Conservation (phyloP, 495 filamentous ascomycete species). For the Penicillium longicatenatum region DNA sequence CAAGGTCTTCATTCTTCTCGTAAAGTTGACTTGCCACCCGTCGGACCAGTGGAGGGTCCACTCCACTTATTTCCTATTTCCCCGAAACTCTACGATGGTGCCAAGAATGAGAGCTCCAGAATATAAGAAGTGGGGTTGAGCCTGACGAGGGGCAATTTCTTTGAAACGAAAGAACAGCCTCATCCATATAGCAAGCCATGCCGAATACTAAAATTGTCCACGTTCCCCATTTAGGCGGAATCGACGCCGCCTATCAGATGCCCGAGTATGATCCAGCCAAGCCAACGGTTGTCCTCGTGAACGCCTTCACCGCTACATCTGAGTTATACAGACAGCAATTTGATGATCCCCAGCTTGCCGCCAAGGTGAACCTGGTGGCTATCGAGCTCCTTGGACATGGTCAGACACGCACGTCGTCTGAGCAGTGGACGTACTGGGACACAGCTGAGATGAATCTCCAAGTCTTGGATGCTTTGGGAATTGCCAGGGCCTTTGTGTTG, state of each 20-base stretch:
- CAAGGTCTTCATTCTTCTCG: background rate
- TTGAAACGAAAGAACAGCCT: background rate
- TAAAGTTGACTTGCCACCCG: background rate
- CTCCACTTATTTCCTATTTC: slow-evolving; percentile 6
- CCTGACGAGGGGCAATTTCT: background rate
- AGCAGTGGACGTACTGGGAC: slow-evolving; percentile 57
- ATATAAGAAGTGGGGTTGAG: background rate
- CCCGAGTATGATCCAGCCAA: slow-evolving; percentile 36
- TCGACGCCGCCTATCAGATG: slow-evolving; percentile 37
- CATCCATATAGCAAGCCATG: slow-evolving; percentile 12
- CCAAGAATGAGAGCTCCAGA: background rate
- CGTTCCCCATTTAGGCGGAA: slow-evolving; percentile 42
- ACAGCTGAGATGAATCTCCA: slow-evolving; percentile 52
- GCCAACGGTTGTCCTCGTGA: slow-evolving; percentile 41
- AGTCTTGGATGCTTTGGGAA: slow-evolving; percentile 53
- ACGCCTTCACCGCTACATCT: slow-evolving; percentile 38
- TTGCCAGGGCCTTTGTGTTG: slow-evolving; percentile 57
- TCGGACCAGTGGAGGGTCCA: background rate
- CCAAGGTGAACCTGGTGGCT: slow-evolving; percentile 46
- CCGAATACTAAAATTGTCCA: slow-evolving; percentile 24
- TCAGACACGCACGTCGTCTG: slow-evolving; percentile 38
- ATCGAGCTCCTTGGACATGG: slow-evolving; percentile 58
- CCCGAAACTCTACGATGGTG: slow-evolving; percentile 3
- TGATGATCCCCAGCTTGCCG: slow-evolving; percentile 23
- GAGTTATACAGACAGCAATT: slow-evolving; percentile 36